A percentile compares a stretch with the other conserved stretches of the same genome.
These are phyloP conservation scores for Emmonsiellopsis sp. DNA, from an alignment of 2,329 filamentous ascomycete species.

Conservation along the genomic window DNA sequence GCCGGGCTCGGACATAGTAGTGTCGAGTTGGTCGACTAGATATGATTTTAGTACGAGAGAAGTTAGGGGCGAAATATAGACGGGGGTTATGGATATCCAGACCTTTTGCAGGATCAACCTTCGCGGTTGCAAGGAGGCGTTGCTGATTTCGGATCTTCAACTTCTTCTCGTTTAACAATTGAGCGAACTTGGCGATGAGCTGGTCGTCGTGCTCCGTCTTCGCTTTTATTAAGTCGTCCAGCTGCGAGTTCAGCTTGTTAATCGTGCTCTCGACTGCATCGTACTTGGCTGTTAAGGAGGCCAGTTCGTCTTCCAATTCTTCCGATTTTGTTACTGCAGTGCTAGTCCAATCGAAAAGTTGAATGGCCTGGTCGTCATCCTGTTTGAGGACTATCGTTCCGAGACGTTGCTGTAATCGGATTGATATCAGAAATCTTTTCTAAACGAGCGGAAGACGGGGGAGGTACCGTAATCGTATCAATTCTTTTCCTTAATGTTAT, in stretches of 20 bases:
- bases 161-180: slow-evolving; percentile 54
- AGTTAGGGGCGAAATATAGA: background rate
- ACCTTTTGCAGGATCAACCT: slow-evolving; percentile 33
- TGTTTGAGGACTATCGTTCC: slow-evolving; percentile 44
- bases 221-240: slow-evolving; percentile 47
- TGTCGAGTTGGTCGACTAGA: slow-evolving; percentile 21
- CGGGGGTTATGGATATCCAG: background rate
- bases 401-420: slow-evolving; percentile 38
- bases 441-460: background rate
- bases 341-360: slow-evolving; percentile 48
- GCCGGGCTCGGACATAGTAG: slow-evolving; percentile 6
- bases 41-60: slow-evolving; percentile 3
- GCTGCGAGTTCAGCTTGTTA: slow-evolving; percentile 41
- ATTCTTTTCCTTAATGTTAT: slow-evolving; percentile 35
- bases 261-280: slow-evolving; percentile 41
- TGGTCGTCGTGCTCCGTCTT: slow-evolving; percentile 49
- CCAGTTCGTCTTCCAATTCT: slow-evolving; percentile 32
- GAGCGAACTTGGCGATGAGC: slow-evolving; percentile 48
- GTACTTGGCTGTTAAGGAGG: slow-evolving; percentile 30
- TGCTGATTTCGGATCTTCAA: slow-evolving; percentile 55
- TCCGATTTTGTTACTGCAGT: slow-evolving; percentile 37
- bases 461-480: slow-evolving; percentile 38
- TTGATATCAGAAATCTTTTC: slow-evolving; percentile 4
- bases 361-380: slow-evolving; percentile 45
- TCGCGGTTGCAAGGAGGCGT: slow-evolving; percentile 43